Conservation (phyloP, 495 filamentous ascomycete species). For the Daldinia loculata region DNA sequence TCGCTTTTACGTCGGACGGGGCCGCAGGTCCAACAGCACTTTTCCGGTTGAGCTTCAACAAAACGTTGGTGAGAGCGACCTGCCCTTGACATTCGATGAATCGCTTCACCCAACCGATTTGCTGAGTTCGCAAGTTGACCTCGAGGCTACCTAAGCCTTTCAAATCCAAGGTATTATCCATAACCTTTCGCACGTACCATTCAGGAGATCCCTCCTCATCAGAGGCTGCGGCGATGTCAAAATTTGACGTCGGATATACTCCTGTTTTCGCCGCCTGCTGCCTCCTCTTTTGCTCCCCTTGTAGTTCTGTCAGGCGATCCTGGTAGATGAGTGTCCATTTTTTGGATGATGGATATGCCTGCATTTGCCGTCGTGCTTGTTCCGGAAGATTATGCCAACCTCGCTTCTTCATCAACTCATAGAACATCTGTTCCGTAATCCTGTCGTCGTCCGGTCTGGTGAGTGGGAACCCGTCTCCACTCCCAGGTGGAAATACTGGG, state of each 20-base stretch:
- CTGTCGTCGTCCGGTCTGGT: constrained; percentile 78
- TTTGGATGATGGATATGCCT: constrained; percentile 89
- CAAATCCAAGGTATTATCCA: constrained; percentile 91
- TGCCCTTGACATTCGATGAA: constrained; percentile 99
- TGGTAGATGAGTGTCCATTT: constrained; percentile 98
- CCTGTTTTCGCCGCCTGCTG: constrained; percentile 74
- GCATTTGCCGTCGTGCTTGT: constrained; percentile 92
- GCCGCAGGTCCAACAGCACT: constrained; percentile 78
- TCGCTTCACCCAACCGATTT: constrained; percentile 95
- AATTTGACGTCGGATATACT: constrained; percentile 55
- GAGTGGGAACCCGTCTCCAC: constrained; percentile 69
- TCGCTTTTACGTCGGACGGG: constrained; percentile 66
- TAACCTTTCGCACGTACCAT: constrained; percentile 97
- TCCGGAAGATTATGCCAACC: constrained; percentile 98
- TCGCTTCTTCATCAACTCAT: constrained; percentile 94
- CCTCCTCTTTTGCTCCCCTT: constrained; percentile 90
- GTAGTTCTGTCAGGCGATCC: constrained; percentile 89
- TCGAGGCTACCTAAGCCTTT: constrained; percentile 92
- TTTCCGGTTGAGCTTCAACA: constrained; percentile 89
- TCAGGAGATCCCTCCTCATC: constrained; percentile 96
- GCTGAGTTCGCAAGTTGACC: constrained; percentile 93
- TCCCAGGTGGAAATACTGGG: constrained; percentile 54
- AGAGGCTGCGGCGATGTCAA: constrained; percentile 72
- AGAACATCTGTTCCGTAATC: constrained; percentile 89
- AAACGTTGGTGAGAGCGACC: constrained; percentile 92